Evolutionary conservation across 805 yeast genomes (phyloP).

Genomic region (Saccharomycopsis oosterbeekiorum): DNA sequence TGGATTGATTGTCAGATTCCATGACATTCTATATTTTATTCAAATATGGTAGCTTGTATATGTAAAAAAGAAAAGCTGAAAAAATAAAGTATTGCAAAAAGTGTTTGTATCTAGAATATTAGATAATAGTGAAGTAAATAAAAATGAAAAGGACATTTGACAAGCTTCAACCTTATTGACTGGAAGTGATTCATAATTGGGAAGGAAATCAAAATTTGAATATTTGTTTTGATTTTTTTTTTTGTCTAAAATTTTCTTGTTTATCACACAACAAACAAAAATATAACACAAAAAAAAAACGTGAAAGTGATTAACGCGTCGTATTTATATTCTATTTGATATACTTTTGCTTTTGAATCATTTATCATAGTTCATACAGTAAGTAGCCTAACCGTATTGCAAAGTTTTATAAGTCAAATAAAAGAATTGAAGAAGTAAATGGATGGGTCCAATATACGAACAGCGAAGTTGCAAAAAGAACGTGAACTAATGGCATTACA

Average conservation of each 20-base stretch:
- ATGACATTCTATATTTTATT: neutral
- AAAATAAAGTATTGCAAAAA: neutral
- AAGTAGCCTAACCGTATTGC: neutral
- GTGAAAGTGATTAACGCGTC: neutral
- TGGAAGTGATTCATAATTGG: neutral
- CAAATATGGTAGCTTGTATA: neutral
- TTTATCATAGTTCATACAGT: no score
- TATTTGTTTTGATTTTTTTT: neutral
- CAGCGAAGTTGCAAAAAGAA: constrained; percentile 12
- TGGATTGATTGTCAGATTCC: neutral
- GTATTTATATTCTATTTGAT: neutral
- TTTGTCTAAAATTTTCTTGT: neutral
- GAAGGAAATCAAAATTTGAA: neutral
- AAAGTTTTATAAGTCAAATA: no score
- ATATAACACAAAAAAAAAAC: neutral
- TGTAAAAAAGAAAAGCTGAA: neutral
- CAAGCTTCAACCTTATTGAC: neutral
- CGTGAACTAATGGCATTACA: constrained; percentile 17
- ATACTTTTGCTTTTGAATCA: neutral
- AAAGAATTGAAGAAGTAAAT: neutral
- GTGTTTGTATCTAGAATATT: neutral
- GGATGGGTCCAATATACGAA: constrained; percentile 6
- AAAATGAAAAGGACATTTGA: neutral
- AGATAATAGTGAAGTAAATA: neutral
- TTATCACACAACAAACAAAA: neutral